Conservation (phyloP, 345 rosid genomes). For the Turritis glabra region DNA sequence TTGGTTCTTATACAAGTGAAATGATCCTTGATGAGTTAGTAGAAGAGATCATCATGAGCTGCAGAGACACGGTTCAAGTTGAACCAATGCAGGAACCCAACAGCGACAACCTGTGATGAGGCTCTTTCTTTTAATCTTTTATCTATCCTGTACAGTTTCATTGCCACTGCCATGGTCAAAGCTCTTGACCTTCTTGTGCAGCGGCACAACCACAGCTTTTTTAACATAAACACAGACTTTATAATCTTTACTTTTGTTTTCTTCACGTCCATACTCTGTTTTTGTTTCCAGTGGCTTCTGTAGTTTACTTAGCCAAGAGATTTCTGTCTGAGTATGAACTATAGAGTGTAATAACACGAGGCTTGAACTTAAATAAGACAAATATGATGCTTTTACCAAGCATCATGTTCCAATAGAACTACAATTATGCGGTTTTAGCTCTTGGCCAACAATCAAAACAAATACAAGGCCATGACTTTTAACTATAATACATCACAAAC, state of each 20-base stretch:
- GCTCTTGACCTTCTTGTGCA: constrained; percentile 27
- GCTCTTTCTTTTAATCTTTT: constrained; percentile 18
- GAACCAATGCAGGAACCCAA: constrained; percentile 15
- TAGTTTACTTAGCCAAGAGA: constrained; percentile 29
- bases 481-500: neutral
- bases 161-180: constrained; percentile 23
- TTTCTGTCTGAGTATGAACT: constrained; percentile 25
- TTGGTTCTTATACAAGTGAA: constrained; percentile 54
- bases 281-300: constrained; percentile 14
- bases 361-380: constrained; percentile 16
- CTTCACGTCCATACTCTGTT: constrained; percentile 12
- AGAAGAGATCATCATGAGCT: constrained; percentile 52
- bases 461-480: constrained; percentile 15
- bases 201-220: constrained; percentile 20
- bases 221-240: constrained; percentile 30
- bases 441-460: neutral
- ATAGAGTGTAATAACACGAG: constrained; percentile 15
- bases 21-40: constrained; percentile 65
- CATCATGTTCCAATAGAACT: neutral
- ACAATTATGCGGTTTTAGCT: neutral
- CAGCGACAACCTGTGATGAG: constrained; percentile 5
- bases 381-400: neutral
- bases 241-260: too few relatives aligned
- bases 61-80: constrained; percentile 19
- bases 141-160: constrained; percentile 35